A percentile compares a stretch with the other conserved stretches of the same genome.
Conservation (phyloP, 2,329 filamentous ascomycete species). For the Herpotrichia juniperi region DNA sequence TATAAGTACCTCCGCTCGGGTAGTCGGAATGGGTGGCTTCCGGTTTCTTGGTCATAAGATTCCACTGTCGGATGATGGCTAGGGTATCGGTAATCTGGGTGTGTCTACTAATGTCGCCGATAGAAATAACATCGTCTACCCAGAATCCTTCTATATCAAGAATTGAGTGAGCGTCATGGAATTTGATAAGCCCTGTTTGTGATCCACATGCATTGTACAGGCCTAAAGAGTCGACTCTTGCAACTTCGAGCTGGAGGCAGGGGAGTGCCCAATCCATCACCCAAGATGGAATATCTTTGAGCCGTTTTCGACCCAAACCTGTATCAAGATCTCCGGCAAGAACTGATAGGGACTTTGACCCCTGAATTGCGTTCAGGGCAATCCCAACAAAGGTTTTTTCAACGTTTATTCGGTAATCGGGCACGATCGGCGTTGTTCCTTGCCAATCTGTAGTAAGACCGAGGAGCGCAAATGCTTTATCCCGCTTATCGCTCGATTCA, state of each 20-base stretch:
- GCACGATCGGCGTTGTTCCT: conserved; percentile 9
- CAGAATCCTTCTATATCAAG: conserved; percentile 17
- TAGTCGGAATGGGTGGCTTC: conserved; percentile 4
- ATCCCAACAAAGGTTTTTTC: conserved; percentile 12
- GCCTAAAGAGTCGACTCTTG: conserved; percentile 17
- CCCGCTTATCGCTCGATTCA: conserved; percentile 25
- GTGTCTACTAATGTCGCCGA: conserved; percentile 22
- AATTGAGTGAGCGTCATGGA: conserved; percentile 7
- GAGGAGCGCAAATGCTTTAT: conserved; percentile 26
- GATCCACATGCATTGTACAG: conserved; percentile 20
- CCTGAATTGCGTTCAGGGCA: conserved; percentile 11
- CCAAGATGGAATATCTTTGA: conserved; percentile 21
- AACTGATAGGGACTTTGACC: conserved; percentile 14
- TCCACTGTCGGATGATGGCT: conserved; percentile 20
- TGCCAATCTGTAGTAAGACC: conserved; percentile 24
- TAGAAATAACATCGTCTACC: conserved; percentile 13
- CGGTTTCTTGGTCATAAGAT: conserved; percentile 7
- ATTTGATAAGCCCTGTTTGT: conserved; percentile 4
- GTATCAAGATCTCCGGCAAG: conserved; percentile 24
- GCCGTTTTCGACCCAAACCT: conserved; percentile 17
- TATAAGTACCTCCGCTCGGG: conserved; percentile 16
- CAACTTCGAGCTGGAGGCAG: conserved; percentile 19
- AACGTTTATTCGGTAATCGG: conserved; percentile 15
- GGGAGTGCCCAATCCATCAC: conserved; percentile 29
- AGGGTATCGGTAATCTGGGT: conserved; percentile 25